Conservation (phyloP, 306 rosid genomes). For the barrel medic (Medicago truncatula) region DNA sequence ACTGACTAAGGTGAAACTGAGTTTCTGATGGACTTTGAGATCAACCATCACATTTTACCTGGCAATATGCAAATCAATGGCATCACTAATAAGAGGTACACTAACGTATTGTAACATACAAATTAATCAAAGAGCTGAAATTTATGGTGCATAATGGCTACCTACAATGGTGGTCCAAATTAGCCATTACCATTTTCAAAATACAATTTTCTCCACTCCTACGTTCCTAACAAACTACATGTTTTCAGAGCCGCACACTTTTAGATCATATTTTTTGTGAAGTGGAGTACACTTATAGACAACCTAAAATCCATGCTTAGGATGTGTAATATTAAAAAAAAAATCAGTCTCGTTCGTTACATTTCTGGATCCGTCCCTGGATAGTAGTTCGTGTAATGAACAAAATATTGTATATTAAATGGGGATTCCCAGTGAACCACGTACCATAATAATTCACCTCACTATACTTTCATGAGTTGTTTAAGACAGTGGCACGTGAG, state of each 20-base stretch:
- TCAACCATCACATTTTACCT: background rate
- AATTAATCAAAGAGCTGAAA: background rate
- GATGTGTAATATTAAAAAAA: too few relatives aligned
- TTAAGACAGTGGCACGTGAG: background rate
- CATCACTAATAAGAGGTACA: background rate
- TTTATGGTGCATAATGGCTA: background rate
- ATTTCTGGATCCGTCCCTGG: too few relatives aligned
- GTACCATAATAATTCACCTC: background rate
- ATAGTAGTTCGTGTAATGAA: background rate
- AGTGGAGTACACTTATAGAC: too few relatives aligned
- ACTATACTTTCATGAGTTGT: background rate
- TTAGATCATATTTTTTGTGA: too few relatives aligned
- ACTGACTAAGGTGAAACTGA: background rate
- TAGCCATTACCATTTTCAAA: background rate
- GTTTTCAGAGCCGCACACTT: too few relatives aligned
- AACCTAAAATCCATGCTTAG: too few relatives aligned
- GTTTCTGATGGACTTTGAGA: background rate
- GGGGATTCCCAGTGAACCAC: background rate
- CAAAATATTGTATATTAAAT: background rate
- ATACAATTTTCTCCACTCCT: background rate
- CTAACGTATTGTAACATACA: background rate
- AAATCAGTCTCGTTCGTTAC: too few relatives aligned
- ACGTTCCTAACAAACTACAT: too few relatives aligned
- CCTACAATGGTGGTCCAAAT: background rate
- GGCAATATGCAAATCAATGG: background rate